Evolutionary conservation across 192 early-diverging fungal species (phyloP), one percentile per base, ranked within the genome.

Genomic region (Coemansia aciculifera): DNA sequence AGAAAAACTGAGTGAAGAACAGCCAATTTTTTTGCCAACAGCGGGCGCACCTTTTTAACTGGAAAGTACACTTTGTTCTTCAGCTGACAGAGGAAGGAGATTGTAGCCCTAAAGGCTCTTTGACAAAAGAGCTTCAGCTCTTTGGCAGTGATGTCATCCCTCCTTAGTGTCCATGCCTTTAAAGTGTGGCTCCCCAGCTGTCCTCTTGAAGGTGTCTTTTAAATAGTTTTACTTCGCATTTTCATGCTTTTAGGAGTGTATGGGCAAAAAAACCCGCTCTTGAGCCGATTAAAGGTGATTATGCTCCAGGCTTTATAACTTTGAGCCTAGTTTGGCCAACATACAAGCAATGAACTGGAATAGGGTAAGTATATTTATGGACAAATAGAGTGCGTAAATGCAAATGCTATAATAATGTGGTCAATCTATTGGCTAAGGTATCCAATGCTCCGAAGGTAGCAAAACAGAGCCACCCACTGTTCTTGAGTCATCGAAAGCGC

Each of bases 391-490:
- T 46, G n/a, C n/a, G 15, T 15, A 21, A 46, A 46, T 19, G 6
- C 44, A 19, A 19, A 15, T 6, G 15, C 40, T 46, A 46, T n/a
- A 49, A 9, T 15, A 42, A 42, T 15, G 40, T 42, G 5, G 40
- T 13, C 13, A 42, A 10, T 4, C 46, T 49, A 56, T 21, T 67
- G 36, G 66, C 27, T 48, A 51, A 67, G 59, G 6, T 67, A 67
- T 12, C 66, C 66, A 21, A 36, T 54, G 32, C 57, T 60, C 40
- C 17, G 39, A 17, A 67, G 66, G n/a, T 67, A 67, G 13, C 29
- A 59, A 37, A 59, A 67, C 19, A 67, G 29, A 6, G 66, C 52
- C 42, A 42, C 49, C 66, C 66, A 67, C n/a, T 67, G 66, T 29
- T 67, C 56, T 29, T 56, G 66, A 32, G 32, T 59, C 66, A 67